phyloP scores from a whole-genome alignment of 176 grass and related monocot species.

The Zoysia japonica region DNA sequence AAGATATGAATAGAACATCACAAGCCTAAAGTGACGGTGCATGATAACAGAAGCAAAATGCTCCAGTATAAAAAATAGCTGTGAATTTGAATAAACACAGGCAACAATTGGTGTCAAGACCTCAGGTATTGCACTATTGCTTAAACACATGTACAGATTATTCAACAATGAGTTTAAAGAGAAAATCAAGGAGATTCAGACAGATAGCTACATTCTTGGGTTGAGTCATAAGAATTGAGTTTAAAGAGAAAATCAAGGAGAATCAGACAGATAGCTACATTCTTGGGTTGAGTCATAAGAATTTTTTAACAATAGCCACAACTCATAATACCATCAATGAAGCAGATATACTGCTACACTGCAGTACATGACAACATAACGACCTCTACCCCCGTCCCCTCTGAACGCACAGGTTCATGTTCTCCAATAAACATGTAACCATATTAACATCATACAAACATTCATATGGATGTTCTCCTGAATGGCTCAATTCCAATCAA shows the following conservation, averaged over 20 bases:
- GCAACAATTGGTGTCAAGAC: neutral
- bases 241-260: neutral
- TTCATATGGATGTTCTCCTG: neutral
- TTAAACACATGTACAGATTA: neutral
- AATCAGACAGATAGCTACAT: neutral
- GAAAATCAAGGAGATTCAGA: neutral
- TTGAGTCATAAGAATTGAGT: neutral
- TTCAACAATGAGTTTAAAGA: neutral
- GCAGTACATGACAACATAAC: too few relatives aligned
- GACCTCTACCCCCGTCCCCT: neutral
- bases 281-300: neutral
- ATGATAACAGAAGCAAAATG: slow-evolving; percentile 1
- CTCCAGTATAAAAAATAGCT: neutral
- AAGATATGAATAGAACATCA: neutral
- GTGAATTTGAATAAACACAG: slow-evolving; percentile 1
- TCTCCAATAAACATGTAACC: neutral
- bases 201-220: neutral
- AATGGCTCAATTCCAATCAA: slow-evolving; percentile 8
- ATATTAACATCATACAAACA: neutral
- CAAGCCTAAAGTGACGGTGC: neutral
- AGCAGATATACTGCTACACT: neutral
- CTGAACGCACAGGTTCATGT: neutral
- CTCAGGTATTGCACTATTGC: neutral
- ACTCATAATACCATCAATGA: neutral
- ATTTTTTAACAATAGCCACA: neutral